Percentiles rank a stretch among this genome's conserved stretches.
These are phyloP conservation scores for Petunia secreta DNA, from an alignment of 257 asterid species.

Conservation along the genomic window DNA sequence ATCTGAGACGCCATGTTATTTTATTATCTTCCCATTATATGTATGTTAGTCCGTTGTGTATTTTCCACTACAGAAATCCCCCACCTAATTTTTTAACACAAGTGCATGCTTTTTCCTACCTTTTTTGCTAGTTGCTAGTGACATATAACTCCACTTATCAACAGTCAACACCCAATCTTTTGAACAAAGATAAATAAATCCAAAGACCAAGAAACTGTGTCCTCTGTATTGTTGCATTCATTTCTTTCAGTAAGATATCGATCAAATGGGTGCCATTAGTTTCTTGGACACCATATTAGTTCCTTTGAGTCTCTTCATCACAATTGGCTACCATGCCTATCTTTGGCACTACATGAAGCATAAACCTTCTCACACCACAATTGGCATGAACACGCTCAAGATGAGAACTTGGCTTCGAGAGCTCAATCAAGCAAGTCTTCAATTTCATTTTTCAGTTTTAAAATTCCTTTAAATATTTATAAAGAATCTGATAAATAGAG, in stretches of 20 bases:
- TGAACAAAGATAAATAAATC: neutral
- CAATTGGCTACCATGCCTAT: conserved; percentile 77
- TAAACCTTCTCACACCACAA: conserved; percentile 55
- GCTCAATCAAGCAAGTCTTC: conserved; percentile 56
- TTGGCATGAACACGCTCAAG: conserved; percentile 61
- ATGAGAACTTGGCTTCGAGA: conserved; percentile 62
- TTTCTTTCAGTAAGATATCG: neutral
- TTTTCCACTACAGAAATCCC: conserved; percentile 10
- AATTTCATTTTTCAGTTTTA: neutral
- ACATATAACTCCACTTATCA: conserved; percentile 25
- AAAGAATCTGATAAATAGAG: neutral
- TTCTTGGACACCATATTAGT: conserved; percentile 68
- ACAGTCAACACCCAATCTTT: neutral
- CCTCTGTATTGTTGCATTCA: too few relatives aligned
- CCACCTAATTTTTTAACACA: neutral
- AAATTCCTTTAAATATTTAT: neutral
- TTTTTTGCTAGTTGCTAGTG: conserved; percentile 10
- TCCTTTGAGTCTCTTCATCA: conserved; percentile 64
- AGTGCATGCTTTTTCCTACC: neutral
- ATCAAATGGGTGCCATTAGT: conserved; percentile 34
- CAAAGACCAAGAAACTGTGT: neutral
- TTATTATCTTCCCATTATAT: neutral
- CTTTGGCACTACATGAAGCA: conserved; percentile 62
- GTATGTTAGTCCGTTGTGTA: neutral
- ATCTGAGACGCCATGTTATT: neutral